A percentile compares a stretch with the other conserved stretches of the same genome.
phyloP scores from a whole-genome alignment of 2,329 filamentous ascomycete genomes.

The Colletotrichum eleusines region DNA sequence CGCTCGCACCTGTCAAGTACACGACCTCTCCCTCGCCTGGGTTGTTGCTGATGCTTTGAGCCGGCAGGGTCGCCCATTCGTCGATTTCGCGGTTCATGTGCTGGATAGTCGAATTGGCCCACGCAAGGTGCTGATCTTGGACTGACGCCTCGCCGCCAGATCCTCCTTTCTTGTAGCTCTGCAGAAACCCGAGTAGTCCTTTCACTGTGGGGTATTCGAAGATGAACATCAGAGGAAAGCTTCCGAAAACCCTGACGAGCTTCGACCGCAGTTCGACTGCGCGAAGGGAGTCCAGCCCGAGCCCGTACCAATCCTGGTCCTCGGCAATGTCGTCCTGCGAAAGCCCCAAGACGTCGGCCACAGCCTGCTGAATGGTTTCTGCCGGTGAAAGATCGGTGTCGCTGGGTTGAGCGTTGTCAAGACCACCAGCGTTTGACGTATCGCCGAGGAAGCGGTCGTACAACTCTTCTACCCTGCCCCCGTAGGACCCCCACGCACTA shows the following conservation, averaged over 20 bases:
- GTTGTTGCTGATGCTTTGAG: not conserved
- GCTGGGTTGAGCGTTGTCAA: too few relatives aligned
- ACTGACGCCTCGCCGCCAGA: not conserved
- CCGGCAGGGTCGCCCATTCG: not conserved
- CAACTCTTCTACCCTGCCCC: slow-evolving; percentile 3
- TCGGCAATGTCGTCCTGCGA: not conserved
- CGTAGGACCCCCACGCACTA: slow-evolving; percentile 15
- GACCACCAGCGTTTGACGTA: too few relatives aligned
- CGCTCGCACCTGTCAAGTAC: slow-evolving; percentile 27
- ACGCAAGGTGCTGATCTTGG: not conserved
- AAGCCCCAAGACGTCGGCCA: slow-evolving; percentile 1
- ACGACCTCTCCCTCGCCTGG: not conserved
- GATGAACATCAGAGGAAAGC: slow-evolving; percentile 33
- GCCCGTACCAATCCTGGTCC: slow-evolving; percentile 24
- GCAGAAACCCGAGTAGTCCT: not conserved
- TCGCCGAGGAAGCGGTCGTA: slow-evolving; percentile 14
- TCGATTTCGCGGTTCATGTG: slow-evolving; percentile 19
- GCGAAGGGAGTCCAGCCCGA: slow-evolving; percentile 26
- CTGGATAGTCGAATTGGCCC: not conserved
- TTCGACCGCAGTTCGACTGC: slow-evolving; percentile 20
- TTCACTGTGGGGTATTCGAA: slow-evolving; percentile 24
- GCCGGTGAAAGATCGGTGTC: not conserved
- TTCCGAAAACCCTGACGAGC: slow-evolving; percentile 15
- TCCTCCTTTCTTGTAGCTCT: not conserved
- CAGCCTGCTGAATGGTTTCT: not conserved